Evolutionary conservation across 768 basidiomycete species (phyloP).

Genomic region (Nidula microcarpa): DNA sequence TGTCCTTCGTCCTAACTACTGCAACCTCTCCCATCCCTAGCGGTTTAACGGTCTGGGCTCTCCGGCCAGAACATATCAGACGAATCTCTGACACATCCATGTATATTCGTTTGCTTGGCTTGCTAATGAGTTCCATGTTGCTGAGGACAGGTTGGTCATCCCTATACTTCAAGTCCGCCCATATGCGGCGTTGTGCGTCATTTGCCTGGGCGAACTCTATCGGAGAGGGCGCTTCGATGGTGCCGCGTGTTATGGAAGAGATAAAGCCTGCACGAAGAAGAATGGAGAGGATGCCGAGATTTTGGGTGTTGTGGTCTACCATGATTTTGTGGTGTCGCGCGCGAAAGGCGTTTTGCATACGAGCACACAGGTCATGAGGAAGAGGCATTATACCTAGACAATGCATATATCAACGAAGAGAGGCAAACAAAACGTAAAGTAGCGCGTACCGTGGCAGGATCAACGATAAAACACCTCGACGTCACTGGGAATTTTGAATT

Average conservation of each 20-base stretch:
- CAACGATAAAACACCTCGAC: too few relatives aligned
- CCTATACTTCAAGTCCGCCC: slow-evolving; percentile 93
- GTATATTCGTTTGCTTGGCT: slow-evolving; percentile 76
- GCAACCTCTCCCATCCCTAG: slow-evolving; percentile 92
- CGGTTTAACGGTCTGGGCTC: slow-evolving; percentile 78
- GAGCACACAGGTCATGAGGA: slow-evolving; percentile 86
- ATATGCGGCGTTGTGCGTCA: slow-evolving; percentile 76
- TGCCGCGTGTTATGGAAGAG: slow-evolving; percentile 78
- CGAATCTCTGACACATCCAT: slow-evolving; percentile 74
- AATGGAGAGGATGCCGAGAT: slow-evolving; percentile 88
- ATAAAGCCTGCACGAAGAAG: slow-evolving; percentile 91
- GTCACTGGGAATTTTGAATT: too few relatives aligned
- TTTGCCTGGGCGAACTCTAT: slow-evolving; percentile 51
- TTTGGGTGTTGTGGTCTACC: slow-evolving; percentile 82
- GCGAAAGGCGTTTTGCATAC: slow-evolving; percentile 88
- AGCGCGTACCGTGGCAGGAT: too few relatives aligned
- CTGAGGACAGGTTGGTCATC: slow-evolving; percentile 82
- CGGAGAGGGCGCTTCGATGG: slow-evolving; percentile 62
- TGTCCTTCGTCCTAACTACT: slow-evolving; percentile 69
- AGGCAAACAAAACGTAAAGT: too few relatives aligned
- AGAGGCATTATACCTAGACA: slow-evolving; percentile 37
- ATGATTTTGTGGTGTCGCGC: slow-evolving; percentile 77
- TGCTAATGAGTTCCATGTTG: slow-evolving; percentile 78
- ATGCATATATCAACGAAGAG: neutral
- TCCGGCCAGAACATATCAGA: slow-evolving; percentile 75